A percentile compares a stretch with the other conserved stretches of the same genome.
Conservation (phyloP, 1,139 yeast genomes). For the Magnusiomyces fungicola region DNA sequence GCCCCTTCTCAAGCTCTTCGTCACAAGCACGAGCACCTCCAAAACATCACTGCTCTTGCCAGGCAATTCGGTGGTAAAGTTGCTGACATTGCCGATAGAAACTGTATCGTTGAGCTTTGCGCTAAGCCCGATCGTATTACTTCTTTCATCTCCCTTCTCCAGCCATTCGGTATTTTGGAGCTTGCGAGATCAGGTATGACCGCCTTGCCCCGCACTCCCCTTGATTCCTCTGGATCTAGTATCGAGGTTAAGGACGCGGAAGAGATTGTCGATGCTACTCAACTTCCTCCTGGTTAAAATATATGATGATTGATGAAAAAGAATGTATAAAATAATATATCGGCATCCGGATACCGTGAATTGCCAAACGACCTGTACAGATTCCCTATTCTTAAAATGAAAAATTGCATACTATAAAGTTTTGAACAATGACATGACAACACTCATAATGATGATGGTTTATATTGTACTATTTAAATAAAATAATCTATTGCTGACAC, state of each 20-base stretch:
- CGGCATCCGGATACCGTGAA: too few relatives aligned
- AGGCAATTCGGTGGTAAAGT: slow-evolving; percentile 87
- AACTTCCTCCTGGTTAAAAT: slow-evolving; percentile 81
- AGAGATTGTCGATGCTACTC: slow-evolving; percentile 42
- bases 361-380: too few relatives aligned
- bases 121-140: slow-evolving; percentile 91
- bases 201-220: slow-evolving; percentile 95
- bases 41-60: slow-evolving; percentile 73
- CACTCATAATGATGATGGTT: too few relatives aligned
- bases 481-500: too few relatives aligned
- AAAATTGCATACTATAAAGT: too few relatives aligned
- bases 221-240: slow-evolving; percentile 43
- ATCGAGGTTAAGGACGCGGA: slow-evolving; percentile 54
- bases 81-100: slow-evolving; percentile 87
- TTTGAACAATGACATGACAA: too few relatives aligned
- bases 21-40: slow-evolving; percentile 84
- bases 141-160: slow-evolving; percentile 77
- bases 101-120: slow-evolving; percentile 86
- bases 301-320: too few relatives aligned
- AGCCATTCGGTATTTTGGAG: slow-evolving; percentile 94
- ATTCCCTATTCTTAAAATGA: too few relatives aligned
- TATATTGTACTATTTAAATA: too few relatives aligned
- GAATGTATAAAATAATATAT: too few relatives aligned
- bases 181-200: slow-evolving; percentile 98
- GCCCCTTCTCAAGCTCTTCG: slow-evolving; percentile 90